These are phyloP conservation scores for Incumbomyces lentus DNA, from an alignment of 2,329 filamentous ascomycete species.

Conservation along the genomic window DNA sequence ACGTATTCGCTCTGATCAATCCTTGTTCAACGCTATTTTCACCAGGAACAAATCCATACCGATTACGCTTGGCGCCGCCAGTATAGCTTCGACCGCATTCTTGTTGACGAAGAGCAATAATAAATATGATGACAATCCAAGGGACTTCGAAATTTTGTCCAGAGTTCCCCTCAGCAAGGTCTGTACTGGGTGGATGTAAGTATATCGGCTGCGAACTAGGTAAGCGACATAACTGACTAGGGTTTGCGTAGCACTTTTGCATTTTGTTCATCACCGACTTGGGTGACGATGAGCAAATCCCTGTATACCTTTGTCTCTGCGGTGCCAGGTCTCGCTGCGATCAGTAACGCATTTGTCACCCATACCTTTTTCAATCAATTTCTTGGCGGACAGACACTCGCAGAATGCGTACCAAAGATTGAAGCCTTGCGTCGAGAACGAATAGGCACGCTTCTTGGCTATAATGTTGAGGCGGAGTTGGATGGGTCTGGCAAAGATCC, in stretches of 20 bases:
- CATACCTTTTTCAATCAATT: constrained; percentile 3
- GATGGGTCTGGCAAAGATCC: neutral
- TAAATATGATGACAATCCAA: neutral
- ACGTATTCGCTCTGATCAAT: no score
- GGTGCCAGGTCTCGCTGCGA: neutral
- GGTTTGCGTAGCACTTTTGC: neutral
- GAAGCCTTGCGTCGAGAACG: neutral
- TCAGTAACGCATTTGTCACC: neutral
- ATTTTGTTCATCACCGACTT: neutral
- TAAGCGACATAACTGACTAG: neutral
- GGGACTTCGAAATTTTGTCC: neutral
- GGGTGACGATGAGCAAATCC: neutral
- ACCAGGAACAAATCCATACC: no score
- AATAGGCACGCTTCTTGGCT: constrained; percentile 1
- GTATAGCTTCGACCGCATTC: neutral
- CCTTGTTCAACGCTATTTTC: no score
- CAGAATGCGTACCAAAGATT: neutral
- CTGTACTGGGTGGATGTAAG: neutral
- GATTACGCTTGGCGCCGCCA: neutral
- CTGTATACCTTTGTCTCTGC: neutral
- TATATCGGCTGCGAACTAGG: neutral
- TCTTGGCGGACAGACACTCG: neutral
- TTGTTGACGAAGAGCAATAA: neutral
- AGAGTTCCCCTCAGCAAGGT: neutral
- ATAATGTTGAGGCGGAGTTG: neutral